Conservation (phyloP, 2,329 filamentous ascomycete genomes). For the Gremmenia infestans region DNA sequence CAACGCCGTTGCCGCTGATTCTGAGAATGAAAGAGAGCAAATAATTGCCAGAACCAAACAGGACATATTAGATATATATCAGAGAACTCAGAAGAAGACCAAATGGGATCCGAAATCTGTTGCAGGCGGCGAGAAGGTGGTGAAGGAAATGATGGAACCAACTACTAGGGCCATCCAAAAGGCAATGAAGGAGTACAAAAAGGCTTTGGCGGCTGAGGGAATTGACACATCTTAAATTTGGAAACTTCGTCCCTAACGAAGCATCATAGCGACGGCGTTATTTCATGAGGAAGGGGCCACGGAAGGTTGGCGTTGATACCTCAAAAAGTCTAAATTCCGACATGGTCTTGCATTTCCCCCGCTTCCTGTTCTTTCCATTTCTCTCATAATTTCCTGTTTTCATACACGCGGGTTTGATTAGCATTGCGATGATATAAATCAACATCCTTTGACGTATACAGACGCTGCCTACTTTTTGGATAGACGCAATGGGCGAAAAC, state of each 20-base stretch:
- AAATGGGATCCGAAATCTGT: slow-evolving; percentile 64
- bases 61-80: slow-evolving; percentile 65
- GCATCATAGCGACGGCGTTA: slow-evolving; percentile 28
- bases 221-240: slow-evolving; percentile 20
- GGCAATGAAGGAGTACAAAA: slow-evolving; percentile 67
- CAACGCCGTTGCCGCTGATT: slow-evolving; percentile 71
- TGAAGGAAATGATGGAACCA: slow-evolving; percentile 71
- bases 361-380: slow-evolving; percentile 2
- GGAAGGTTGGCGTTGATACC: slow-evolving; percentile 1
- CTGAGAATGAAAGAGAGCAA: slow-evolving; percentile 67
- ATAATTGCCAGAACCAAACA: slow-evolving; percentile 62
- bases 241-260: neutral
- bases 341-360: neutral
- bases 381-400: neutral
- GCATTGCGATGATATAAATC: neutral
- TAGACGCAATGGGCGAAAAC: slow-evolving; percentile 20
- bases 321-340: slow-evolving; percentile 1
- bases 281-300: slow-evolving; percentile 12
- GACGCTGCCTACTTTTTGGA: slow-evolving; percentile 10
- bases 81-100: slow-evolving; percentile 69
- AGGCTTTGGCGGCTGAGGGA: slow-evolving; percentile 60
- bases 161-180: slow-evolving; percentile 65
- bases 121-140: slow-evolving; percentile 69
- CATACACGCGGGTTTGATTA: slow-evolving; percentile 2
- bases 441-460: slow-evolving; percentile 5